Base-by-base conservation (phyloP, 768 basidiomycete genomes). In the Pilatotrama ljubarskyi region DNA sequence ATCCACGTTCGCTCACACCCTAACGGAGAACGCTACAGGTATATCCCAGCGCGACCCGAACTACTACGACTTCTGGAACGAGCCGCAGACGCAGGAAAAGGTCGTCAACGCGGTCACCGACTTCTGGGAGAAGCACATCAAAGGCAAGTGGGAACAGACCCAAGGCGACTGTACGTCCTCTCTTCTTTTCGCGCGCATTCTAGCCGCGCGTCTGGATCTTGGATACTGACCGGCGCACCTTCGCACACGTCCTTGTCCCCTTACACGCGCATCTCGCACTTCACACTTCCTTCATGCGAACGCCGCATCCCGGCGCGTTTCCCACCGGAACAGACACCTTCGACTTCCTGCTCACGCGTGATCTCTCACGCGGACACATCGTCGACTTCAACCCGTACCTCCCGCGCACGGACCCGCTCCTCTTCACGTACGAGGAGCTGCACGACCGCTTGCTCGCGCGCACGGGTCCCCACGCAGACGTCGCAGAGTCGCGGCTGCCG, bases 331-430 rank as follows among this genome's bases (percentile, higher is more conserved):
- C 68, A 95, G 95, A 97, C 69, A 77, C 82, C 9, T 88, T 98
- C 66, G 95, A 98, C 70, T 74, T 97, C 46, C 82, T 95, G 60
- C 82, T 98, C 36, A 93, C 93, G 2, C 87, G 93, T 26, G 86
- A 94, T 70, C 78, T 93, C 36, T 73, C 81, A 1, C 80, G 84
- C 11, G 91, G 85, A 15, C 90, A 94, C 73, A 78, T 98, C 65
- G 71, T 98, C 68, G 96, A 98, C 71, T 93, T 98, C 74, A 94
- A 94, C 64, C 93, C 94, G 0, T 97, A 89, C 68, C 83, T 87
- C 11, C 83, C 86, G 4, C 85, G 84, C 37, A 97, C 96, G n/a
- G 95, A 98, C 66, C 72, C 93, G 0, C 82, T 96, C 0, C 78
- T 97, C 17, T 98, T 96, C 75, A 82, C 82, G 1, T 98, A 93